Base-by-base conservation (phyloP, 768 basidiomycete genomes). In the Psilocybe tampanensis region DNA sequence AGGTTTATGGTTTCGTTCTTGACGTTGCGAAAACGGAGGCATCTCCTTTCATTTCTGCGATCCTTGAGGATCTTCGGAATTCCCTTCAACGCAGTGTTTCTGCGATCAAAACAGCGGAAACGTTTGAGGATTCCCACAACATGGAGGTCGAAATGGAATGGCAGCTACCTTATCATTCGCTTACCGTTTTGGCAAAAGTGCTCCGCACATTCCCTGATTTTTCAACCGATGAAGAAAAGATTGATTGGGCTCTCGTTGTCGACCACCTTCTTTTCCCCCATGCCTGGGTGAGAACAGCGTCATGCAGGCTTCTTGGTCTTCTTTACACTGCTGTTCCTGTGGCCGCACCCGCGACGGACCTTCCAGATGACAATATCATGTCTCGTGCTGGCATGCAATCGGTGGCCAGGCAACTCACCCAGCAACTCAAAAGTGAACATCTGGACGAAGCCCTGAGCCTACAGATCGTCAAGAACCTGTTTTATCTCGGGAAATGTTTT, bases 381-480 rank as follows among this genome's bases (percentile, higher is more conserved):
- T 87, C 88, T 1, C 64, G 70, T 2, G 52, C 56, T 2, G 81
- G 80, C 5, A 85, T 96, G 76, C 80, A 82, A 57, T 86, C 89
- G 29, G 76, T 89, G 8, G 90, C 94, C 0, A 79, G 81, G 59
- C 94, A 89, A 68, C 72, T 89, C 26, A 89, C 85, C 44, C 69
- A 85, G 18, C 86, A 98, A 67, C 80, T 99, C 58, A 90, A 89
- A 73, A 94, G 94, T 65, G 81, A 86, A 15, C 83, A 92, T 58
- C 72, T 94, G 44, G 90, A 92, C 61, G 86, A 86, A 21, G 66
- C 80, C 0, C 77, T 92, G n/a, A 80, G 86, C 56, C 67, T 94
- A 61, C 94, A 98, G 73, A 74, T 93, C 9, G 93, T 96, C 64
- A 98, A 97, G 76, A 94, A 98, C 64, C 70, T 98, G 22, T 94